Conservation (phyloP, 2,329 filamentous ascomycete genomes). For the Paraconiothyrium sp. region DNA sequence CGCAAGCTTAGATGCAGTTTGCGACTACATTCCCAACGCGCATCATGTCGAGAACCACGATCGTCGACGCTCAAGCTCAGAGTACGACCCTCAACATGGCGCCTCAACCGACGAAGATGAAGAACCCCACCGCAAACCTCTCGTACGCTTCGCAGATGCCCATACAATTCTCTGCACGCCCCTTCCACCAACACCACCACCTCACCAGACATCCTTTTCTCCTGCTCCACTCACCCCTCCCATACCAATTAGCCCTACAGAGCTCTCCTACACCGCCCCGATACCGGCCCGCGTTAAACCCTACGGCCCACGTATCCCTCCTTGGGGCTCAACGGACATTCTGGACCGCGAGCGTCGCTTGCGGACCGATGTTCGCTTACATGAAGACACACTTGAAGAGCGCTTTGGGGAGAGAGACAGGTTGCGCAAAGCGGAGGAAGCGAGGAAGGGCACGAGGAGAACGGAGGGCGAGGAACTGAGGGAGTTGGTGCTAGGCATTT, state of each 20-base stretch:
- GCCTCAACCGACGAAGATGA: neutral
- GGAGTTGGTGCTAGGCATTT: conserved; percentile 11
- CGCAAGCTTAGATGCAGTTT: neutral
- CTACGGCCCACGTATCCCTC: conserved; percentile 12
- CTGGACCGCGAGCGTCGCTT: conserved; percentile 9
- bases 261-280: neutral
- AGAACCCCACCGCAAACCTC: neutral
- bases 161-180: conserved; percentile 7
- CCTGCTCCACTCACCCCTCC: neutral
- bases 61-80: neutral
- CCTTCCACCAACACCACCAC: neutral
- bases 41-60: neutral
- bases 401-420: neutral
- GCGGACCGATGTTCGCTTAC: neutral
- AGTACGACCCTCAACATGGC: neutral
- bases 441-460: neutral
- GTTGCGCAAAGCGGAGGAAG: neutral
- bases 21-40: neutral
- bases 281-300: neutral
- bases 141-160: conserved; percentile 7
- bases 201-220: neutral
- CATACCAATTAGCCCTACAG: neutral
- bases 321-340: conserved; percentile 12
- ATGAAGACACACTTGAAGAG: neutral
- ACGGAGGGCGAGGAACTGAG: conserved; percentile 17